Percentiles rank a stretch among this genome's conserved stretches.
Evolutionary conservation across 495 filamentous ascomycete species (phyloP).

Genomic region (Tuber brumale): DNA sequence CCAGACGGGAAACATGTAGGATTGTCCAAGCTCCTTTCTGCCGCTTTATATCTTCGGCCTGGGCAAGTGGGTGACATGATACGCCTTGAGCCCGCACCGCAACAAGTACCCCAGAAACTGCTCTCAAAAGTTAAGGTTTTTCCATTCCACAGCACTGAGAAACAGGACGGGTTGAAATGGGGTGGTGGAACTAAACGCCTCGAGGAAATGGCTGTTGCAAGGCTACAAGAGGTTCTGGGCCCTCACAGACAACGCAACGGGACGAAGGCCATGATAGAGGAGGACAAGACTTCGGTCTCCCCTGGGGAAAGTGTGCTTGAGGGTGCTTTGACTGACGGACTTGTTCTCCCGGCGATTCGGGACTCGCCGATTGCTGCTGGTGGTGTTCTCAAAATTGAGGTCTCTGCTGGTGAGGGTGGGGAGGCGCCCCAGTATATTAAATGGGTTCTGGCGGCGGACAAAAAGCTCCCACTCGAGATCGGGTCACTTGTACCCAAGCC

Average conservation of each 20-base stretch:
- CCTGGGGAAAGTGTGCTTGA: conserved; percentile 60
- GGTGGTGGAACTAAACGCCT: conserved; percentile 71
- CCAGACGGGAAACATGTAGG: conserved; percentile 71
- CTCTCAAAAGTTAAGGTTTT: conserved; percentile 60
- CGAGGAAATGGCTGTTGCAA: conserved; percentile 36
- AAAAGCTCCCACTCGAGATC: conserved; percentile 59
- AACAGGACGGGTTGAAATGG: conserved; percentile 66
- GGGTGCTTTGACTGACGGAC: conserved; percentile 83
- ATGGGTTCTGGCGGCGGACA: conserved; percentile 74
- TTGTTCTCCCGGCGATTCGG: conserved; percentile 54
- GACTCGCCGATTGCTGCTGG: conserved; percentile 39
- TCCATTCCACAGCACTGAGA: conserved; percentile 59
- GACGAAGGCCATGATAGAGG: conserved; percentile 40
- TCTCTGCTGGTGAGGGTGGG: conserved; percentile 43
- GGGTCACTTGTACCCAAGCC: conserved; percentile 50
- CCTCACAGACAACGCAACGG: conserved; percentile 58
- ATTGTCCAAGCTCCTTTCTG: conserved; percentile 68
- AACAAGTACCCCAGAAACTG: conserved; percentile 52
- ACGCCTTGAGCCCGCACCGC: conserved; percentile 69
- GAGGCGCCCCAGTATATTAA: conserved; percentile 50
- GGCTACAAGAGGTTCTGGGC: conserved; percentile 37
- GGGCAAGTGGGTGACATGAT: conserved; percentile 81
- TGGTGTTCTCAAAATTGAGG: conserved; percentile 38
- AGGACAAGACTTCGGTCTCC: conserved; percentile 36
- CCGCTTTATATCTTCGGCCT: conserved; percentile 56